Evolutionary conservation across 495 filamentous ascomycete species (phyloP).

Genomic region (Cryomyces antarcticus): DNA sequence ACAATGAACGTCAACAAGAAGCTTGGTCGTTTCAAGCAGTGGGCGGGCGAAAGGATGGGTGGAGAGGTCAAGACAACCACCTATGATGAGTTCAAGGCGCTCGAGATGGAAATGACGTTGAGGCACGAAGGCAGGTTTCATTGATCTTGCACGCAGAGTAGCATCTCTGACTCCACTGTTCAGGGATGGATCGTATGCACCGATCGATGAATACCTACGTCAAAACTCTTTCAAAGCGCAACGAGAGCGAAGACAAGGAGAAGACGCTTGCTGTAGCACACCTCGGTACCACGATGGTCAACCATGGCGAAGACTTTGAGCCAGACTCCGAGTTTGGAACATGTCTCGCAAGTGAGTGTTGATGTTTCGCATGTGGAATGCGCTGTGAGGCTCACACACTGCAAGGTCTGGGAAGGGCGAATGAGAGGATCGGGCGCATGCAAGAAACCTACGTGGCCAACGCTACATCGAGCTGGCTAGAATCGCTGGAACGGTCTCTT

Average conservation of each 20-base stretch:
- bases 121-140: slow-evolving; percentile 59
- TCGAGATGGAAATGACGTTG: slow-evolving; percentile 85
- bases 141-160: not conserved
- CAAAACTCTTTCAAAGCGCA: slow-evolving; percentile 76
- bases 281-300: slow-evolving; percentile 72
- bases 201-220: slow-evolving; percentile 74
- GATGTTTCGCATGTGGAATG: not conserved
- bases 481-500: slow-evolving; percentile 71
- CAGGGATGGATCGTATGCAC: slow-evolving; percentile 84
- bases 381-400: not conserved
- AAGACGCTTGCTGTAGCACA: slow-evolving; percentile 65
- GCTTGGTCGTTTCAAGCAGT: slow-evolving; percentile 93
- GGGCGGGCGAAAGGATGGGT: slow-evolving; percentile 95
- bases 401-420: slow-evolving; percentile 27
- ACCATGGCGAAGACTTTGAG: slow-evolving; percentile 88
- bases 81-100: slow-evolving; percentile 79
- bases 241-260: slow-evolving; percentile 66
- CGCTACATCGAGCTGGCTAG: slow-evolving; percentile 75
- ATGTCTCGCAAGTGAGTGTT: slow-evolving; percentile 50
- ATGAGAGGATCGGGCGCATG: slow-evolving; percentile 70
- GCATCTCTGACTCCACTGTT: not conserved
- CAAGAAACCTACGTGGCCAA: slow-evolving; percentile 72
- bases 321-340: slow-evolving; percentile 81
- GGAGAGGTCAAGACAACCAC: slow-evolving; percentile 73
- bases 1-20: slow-evolving; percentile 91